Base-by-base conservation (phyloP, 2,329 filamentous ascomycete genomes). In the Cercospora berteroae region DNA sequence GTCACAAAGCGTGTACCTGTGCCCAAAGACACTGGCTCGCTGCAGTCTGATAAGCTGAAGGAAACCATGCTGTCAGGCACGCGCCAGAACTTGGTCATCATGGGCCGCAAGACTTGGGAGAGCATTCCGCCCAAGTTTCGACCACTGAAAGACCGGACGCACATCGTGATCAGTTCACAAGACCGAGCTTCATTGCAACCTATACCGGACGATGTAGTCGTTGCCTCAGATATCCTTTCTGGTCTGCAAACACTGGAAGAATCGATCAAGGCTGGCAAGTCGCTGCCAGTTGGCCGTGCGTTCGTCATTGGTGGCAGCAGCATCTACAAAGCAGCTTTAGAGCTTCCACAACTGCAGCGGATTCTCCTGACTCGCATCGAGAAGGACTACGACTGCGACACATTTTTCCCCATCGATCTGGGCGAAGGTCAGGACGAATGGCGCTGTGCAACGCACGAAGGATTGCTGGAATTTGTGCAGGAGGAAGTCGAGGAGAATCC, bases 61-160 rank as follows among this genome's bases (percentile, higher is more conserved):
- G 63, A 71, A 7, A 62, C 60, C n/a, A 68, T 69, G 3, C 59
- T 71, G 29, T 67, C 70, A 27, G 72, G 66, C n/a, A 63, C 69
- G 8, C 65, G 71, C 16, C 71, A 67, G 13, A 84, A 85, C 79
- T 91, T 92, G 18, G 92, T 98, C 61, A 90, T 99, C 73, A 99
- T 99, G 95, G 95, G 95, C 68, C 91, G 95, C 76, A 97, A 96
- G 80, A 99, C 95, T 0, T 99, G 94, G 90, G 93, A 96, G 62
- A 93, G 89, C 71, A 94, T 99, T 68, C 94, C 95, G 2, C 77
- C 83, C 6, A 86, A 84, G 61, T 93, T 95, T 77, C 86, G 93
- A 2, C 95, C 95, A 18, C 84, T 99, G 36, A 89, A 88, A 69
- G 90, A 88, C 69, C 85, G 95, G 9, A 83, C 93, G 60, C 98